Percentiles rank a stretch among this genome's conserved stretches.
Evolutionary conservation across 1,284 basidiomycete genomes (phyloP).

Genomic region (Filobasidium uniguttulatum): DNA sequence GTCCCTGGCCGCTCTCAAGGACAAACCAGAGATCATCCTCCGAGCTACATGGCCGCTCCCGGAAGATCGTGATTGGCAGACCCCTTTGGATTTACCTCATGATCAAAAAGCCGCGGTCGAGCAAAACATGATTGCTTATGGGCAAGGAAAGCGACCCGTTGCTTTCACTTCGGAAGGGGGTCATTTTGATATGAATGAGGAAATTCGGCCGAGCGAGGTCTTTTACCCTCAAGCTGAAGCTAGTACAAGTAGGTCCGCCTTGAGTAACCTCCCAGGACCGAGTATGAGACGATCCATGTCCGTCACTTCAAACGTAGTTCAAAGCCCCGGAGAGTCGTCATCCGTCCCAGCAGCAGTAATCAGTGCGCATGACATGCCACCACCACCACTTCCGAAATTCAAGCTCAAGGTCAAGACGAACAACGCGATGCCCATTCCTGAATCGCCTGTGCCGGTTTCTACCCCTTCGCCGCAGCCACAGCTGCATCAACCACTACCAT

Average conservation of each 20-base stretch:
- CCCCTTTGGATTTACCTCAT: slow-evolving; percentile 1
- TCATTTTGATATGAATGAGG: too few relatives aligned
- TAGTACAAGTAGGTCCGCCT: too few relatives aligned
- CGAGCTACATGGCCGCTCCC: slow-evolving; percentile 10
- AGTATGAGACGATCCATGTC: too few relatives aligned
- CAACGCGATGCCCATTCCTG: too few relatives aligned
- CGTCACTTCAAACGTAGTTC: too few relatives aligned
- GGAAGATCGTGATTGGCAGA: slow-evolving; percentile 10
- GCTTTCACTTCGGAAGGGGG: background rate
- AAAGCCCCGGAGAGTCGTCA: too few relatives aligned
- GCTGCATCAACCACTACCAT: too few relatives aligned
- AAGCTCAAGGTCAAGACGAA: slow-evolving; percentile 2
- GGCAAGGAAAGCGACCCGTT: background rate
- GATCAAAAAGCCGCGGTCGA: background rate
- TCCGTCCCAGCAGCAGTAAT: background rate
- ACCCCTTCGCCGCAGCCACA: background rate
- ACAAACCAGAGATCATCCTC: slow-evolving; percentile 10
- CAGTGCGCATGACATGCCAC: background rate
- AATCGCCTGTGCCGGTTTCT: background rate
- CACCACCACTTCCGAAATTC: background rate
- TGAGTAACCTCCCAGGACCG: too few relatives aligned
- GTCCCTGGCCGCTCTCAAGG: slow-evolving; percentile 1
- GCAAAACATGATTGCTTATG: slow-evolving; percentile 1
- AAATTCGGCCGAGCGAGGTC: too few relatives aligned
- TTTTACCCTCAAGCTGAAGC: too few relatives aligned